These are phyloP conservation scores for Cryptosporidium sp. DNA, from an alignment of 169 alveolate genomes.

Conservation along the genomic window DNA sequence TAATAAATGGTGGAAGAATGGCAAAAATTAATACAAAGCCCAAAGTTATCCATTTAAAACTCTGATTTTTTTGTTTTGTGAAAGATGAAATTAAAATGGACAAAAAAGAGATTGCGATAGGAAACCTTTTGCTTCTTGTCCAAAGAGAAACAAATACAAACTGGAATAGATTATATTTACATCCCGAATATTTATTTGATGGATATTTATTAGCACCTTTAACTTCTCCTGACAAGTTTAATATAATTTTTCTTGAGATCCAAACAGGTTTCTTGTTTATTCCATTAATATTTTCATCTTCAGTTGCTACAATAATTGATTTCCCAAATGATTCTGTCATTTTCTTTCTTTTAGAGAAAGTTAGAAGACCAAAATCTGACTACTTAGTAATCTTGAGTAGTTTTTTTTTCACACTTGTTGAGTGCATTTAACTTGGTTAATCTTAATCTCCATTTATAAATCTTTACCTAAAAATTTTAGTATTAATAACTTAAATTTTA, in stretches of 20 bases:
- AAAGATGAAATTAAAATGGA: constrained; percentile 21
- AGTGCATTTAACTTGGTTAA: not conserved
- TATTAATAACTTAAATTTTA: not conserved
- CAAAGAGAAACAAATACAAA: constrained; percentile 18
- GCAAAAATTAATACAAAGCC: constrained; percentile 33
- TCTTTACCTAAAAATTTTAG: not conserved
- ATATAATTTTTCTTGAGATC: constrained; percentile 62
- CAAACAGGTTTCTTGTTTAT: constrained; percentile 59
- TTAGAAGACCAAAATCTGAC: not conserved
- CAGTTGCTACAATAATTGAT: constrained; percentile 1
- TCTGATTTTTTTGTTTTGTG: not conserved
- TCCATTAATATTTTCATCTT: constrained; percentile 53
- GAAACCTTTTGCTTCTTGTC: constrained; percentile 21
- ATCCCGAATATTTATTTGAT: constrained; percentile 50
- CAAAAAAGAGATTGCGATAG: constrained; percentile 19
- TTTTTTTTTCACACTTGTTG: not conserved
- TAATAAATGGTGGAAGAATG: constrained; percentile 46
- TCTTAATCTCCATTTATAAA: not conserved
- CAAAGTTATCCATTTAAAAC: constrained; percentile 31
- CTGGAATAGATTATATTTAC: constrained; percentile 34
- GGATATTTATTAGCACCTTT: constrained; percentile 44
- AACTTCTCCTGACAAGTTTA: constrained; percentile 29
- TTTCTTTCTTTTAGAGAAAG: not conserved
- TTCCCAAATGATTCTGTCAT: constrained; percentile 34
- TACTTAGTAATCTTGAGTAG: not conserved